Evolutionary conservation across 2,329 filamentous ascomycete species (phyloP).

Genomic region (Arthroderma sp.): DNA sequence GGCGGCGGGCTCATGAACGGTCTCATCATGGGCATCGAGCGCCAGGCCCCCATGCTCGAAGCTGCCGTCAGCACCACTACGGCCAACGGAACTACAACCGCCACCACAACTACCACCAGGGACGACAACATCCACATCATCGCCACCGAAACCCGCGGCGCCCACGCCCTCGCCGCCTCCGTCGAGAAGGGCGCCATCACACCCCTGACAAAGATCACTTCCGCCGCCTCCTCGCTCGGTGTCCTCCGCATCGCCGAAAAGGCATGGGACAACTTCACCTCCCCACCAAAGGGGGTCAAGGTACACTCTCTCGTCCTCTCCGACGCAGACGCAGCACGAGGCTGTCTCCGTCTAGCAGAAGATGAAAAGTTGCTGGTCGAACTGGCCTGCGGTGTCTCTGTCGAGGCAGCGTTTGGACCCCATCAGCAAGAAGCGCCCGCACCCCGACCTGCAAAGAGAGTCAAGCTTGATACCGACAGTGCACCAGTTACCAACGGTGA

Average conservation of each 20-base stretch:
- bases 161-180: slow-evolving; percentile 55
- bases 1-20: slow-evolving; percentile 72
- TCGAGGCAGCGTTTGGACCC: slow-evolving; percentile 41
- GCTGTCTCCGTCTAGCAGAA: slow-evolving; percentile 63
- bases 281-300: slow-evolving; percentile 34
- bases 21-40: slow-evolving; percentile 56
- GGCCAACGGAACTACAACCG: slow-evolving; percentile 10
- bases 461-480: background rate
- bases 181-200: slow-evolving; percentile 42
- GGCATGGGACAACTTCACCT: slow-evolving; percentile 53
- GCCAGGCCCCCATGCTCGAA: slow-evolving; percentile 27
- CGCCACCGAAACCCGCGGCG: slow-evolving; percentile 64
- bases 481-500: slow-evolving; percentile 4
- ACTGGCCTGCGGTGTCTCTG: slow-evolving; percentile 68
- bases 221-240: slow-evolving; percentile 61
- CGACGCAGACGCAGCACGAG: slow-evolving; percentile 69
- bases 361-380: slow-evolving; percentile 75
- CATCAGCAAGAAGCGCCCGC: slow-evolving; percentile 6
- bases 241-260: slow-evolving; percentile 57
- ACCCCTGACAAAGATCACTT: slow-evolving; percentile 59
- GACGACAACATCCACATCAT: slow-evolving; percentile 43
- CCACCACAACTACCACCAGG: slow-evolving; percentile 16
- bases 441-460: slow-evolving; percentile 7
- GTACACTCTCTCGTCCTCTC: slow-evolving; percentile 53
- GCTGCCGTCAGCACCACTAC: slow-evolving; percentile 13